Base-by-base conservation (phyloP, 2,329 filamentous ascomycete genomes). In the Myriosclerotinia duriaeana region DNA sequence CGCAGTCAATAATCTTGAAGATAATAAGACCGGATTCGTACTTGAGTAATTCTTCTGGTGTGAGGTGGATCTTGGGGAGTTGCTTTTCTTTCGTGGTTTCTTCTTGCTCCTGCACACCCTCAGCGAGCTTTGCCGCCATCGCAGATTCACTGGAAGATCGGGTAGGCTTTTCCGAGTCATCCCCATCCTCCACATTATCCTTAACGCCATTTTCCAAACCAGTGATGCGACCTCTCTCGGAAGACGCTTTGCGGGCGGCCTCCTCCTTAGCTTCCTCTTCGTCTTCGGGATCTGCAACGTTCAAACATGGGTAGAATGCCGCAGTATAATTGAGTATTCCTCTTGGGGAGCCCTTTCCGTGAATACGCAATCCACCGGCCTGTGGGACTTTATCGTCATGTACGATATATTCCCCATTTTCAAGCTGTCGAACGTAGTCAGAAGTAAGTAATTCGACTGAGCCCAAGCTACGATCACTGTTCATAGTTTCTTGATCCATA, bases 401-500 rank as follows among this genome's bases (percentile, higher is more conserved):
- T 46, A 91, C 85, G 53, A 90, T 78, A 74, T 91, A 98, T 74
- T 96, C 91, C 66, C 93, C 95, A 71, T 85, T 86, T 44, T 93
- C 90, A 59, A 86, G 88, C 76, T 97, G 88, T 6, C 80, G 79
- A 69, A 98, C 85, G 76, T 91, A 98, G 69, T 98, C 92, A 22
- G 88, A 82, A 11, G 90, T 88, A 63, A 85, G 82, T 36, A 97
- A 78, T 71, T 98, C 93, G 22, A 95, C 80, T 65, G 90, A 83
- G 63, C 95, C 95, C 44, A 99, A 84, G 53, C 90, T 90, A 66
- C 95, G 89, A 77, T 99, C 95, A 76, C 93, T 95, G 73, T 92
- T 92, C 75, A 98, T 84, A 72, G 88, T 93, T 79, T 99, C 95
- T 69, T 95, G 88, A 74, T 99, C 95, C 94, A 99, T 97, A 71